Conservation (phyloP, 768 basidiomycete genomes). For the Amanita thiersii region DNA sequence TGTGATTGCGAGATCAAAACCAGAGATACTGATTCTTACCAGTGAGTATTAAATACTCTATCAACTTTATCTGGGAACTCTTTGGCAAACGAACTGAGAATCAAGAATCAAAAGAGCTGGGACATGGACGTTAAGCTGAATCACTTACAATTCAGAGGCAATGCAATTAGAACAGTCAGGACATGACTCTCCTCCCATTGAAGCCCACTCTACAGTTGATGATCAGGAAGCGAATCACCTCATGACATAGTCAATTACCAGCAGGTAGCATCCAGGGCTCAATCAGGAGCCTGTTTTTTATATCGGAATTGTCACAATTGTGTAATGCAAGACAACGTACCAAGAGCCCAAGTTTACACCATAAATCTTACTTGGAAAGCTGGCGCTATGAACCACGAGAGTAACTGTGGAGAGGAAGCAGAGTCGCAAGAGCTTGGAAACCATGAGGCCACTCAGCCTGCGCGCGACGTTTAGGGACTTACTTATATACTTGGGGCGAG, state of each 20-base stretch:
- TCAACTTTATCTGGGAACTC: not conserved
- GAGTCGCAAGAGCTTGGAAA: no score
- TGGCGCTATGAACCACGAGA: not conserved
- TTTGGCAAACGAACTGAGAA: not conserved
- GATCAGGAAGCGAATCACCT: not conserved
- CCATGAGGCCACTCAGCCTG: no score
- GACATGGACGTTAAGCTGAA: not conserved
- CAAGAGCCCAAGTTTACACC: not conserved
- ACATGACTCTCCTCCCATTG: constrained; percentile 67
- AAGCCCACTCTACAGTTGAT: constrained; percentile 44
- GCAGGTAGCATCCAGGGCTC: not conserved
- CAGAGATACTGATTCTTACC: no score
- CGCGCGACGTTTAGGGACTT: no score
- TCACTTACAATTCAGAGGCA: constrained; percentile 59
- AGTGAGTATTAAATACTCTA: no score
- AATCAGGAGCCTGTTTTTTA: not conserved
- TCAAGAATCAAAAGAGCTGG: not conserved
- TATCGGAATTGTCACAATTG: no score
- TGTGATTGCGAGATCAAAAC: no score
- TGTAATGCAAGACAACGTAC: not conserved
- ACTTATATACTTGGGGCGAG: no score
- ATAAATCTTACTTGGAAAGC: not conserved
- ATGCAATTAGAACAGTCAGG: constrained; percentile 56
- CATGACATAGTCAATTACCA: not conserved
- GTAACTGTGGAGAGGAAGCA: no score